Evolutionary conservation across 2,329 filamentous ascomycete genomes (phyloP).

Genomic region (Dactylellina sp.): DNA sequence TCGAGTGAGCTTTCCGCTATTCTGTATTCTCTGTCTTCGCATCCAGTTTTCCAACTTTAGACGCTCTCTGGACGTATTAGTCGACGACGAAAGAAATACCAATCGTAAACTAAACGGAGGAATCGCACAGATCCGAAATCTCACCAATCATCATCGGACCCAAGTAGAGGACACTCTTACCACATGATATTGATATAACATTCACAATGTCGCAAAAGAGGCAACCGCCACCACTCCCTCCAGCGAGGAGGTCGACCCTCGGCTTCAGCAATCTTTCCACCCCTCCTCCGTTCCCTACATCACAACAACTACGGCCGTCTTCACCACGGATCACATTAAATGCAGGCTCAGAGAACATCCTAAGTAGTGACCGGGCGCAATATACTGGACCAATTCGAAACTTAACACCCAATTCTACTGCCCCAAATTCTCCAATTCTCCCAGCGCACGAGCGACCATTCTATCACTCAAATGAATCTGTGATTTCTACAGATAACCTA

Average conservation of each 20-base stretch:
- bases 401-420: constrained; percentile 44
- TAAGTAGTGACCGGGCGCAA: constrained; percentile 37
- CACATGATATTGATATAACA: constrained; percentile 45
- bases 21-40: constrained; percentile 13
- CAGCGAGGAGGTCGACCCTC: constrained; percentile 47
- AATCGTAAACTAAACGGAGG: not conserved
- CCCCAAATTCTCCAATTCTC: constrained; percentile 43
- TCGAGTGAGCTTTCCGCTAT: constrained; percentile 6
- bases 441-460: constrained; percentile 28
- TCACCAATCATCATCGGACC: not conserved
- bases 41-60: constrained; percentile 22
- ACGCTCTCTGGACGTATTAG: constrained; percentile 15
- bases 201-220: constrained; percentile 43
- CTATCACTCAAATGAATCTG: constrained; percentile 17
- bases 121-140: not conserved
- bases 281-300: constrained; percentile 49
- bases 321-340: constrained; percentile 54
- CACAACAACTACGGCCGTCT: constrained; percentile 29
- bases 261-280: constrained; percentile 17
- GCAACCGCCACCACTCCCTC: constrained; percentile 46
- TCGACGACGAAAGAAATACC: constrained; percentile 1
- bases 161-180: not conserved
- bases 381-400: constrained; percentile 50
- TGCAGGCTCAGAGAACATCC: constrained; percentile 41
- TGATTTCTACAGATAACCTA: constrained; percentile 38